Evolutionary conservation across 257 asterid genomes (phyloP), one percentile per base, ranked within the genome.

Genomic region (Plectranthus barbatus): DNA sequence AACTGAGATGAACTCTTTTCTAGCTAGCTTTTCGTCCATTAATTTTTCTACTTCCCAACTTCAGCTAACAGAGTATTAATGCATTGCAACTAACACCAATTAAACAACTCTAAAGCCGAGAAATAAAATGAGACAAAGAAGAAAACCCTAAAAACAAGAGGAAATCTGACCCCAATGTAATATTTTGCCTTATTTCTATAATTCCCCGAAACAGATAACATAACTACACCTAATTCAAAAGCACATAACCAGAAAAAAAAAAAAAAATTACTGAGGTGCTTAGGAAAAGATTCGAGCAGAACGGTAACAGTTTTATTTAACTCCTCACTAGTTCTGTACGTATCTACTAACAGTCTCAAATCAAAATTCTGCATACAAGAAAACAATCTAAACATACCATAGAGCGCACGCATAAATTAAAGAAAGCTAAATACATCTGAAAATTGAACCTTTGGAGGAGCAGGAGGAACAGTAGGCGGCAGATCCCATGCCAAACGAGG

Each of bases 401-500:
- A 39, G 23, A 8, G 39, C 14, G 24, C 18, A 52, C 50, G 10
- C 10, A 53, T 51, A 19, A 15, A 1, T 34, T 36, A n/a, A 31
- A 21, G 1, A 47, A 52, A 55, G 56, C 21, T 12, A 46, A 14
- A 49, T 8, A 33, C 41, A 51, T 7, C 53, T 9, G 40, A 9
- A 68, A 45, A 71, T 74, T 56, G 56, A 37, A 81, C 88, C 84
- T 81, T 82, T 4, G 83, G 78, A 59, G 83, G 81, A 71, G 77
- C 74, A 18, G 80, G 84, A 56, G 75, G 77, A 57, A 67, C 74
- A 41, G 72, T 64, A 13, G 95, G 86, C 13, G 83, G 78, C 50
- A 72, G 69, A 55, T 88, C 92, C 92, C 96, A 84, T 20, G 96
- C 40, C 67, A 89, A 79, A 69, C 91, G 91, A 62, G 86, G 95